Base-by-base conservation (phyloP, 108 stramenopile genomes). In the Cyclotella atomus region DNA sequence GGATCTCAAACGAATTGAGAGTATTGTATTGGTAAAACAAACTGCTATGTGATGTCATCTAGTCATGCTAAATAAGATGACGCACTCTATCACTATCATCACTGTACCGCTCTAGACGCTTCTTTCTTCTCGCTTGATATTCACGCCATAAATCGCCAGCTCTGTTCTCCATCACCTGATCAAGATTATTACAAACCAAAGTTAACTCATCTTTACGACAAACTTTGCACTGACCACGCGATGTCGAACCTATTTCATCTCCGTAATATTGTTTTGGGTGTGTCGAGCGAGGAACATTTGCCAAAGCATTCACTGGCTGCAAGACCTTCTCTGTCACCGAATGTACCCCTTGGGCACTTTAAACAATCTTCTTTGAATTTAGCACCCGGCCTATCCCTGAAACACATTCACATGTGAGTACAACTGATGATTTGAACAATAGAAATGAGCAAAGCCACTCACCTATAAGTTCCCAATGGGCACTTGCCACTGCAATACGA, bases 331-430 rank as follows among this genome's bases (percentile, higher is more conserved):
- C 27, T 56, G 17, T 64, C 62, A 0, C 81, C 81, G 32, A 30
- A 76, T 0, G 66, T 68, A 2, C 81, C 81, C 54, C 25, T 59
- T 14, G 81, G 81, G 57, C 81, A 82, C 0, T 38, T 70, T 57
- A 34, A 57, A 56, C 81, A 82, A 43, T 82, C 81, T 33, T 23
- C 34, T 1, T 4, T 32, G 14, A 34, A 47, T 46, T 32, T 63
- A 6, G 32, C 75, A 6, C 81, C 81, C 33, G 73, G 23, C 44
- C 38, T 63, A 34, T 82, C 81, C 56, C 29, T 38, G 56, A 34
- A 59, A 23, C 24, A 47, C 24, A 16, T 52, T 45, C 0, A 74
- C 75, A 32, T 68, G 53, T 41, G 25, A 21, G 56, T 10, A 23
- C 14, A 27, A 27, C 29, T 30, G 38, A 41, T 41, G 9, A 12